phyloP scores from a whole-genome alignment of 805 yeast genomes.

The Kluyveromyces siamensis region DNA sequence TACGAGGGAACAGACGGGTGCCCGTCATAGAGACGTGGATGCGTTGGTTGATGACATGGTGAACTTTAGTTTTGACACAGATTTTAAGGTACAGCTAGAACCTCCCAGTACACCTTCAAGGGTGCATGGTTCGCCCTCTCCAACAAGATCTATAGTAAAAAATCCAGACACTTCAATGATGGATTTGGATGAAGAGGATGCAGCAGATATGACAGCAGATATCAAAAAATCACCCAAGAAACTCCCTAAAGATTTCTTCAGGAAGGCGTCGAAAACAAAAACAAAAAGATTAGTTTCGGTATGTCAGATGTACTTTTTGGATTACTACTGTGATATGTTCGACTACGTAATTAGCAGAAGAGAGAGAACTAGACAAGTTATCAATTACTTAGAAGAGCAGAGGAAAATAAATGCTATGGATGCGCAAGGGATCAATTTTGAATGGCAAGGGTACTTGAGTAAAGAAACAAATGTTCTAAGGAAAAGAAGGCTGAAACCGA shows the following conservation, averaged over 20 bases:
- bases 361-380: conserved; percentile 67
- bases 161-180: conserved; percentile 17
- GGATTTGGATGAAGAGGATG: conserved; percentile 25
- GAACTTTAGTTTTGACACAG: conserved; percentile 23
- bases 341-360: conserved; percentile 85
- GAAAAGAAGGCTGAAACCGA: conserved; percentile 83
- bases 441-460: conserved; percentile 73
- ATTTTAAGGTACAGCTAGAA: conserved; percentile 3
- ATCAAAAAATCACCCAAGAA: conserved; percentile 28
- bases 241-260: conserved; percentile 38
- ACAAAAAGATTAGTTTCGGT: conserved; percentile 83
- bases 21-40: conserved; percentile 20
- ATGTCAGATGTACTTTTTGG: conserved; percentile 87
- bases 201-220: conserved; percentile 15
- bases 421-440: conserved; percentile 35
- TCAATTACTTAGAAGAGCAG: conserved; percentile 39
- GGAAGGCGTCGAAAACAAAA: conserved; percentile 58
- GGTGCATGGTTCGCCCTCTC: conserved; percentile 20
- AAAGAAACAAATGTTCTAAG: conserved; percentile 79
- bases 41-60: conserved; percentile 28
- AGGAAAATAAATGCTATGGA: conserved; percentile 13
- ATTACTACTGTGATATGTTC: conserved; percentile 92
- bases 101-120: conserved; percentile 15
- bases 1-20: conserved; percentile 13
- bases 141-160: conserved; percentile 21